Percentiles rank a stretch among this genome's conserved stretches.
phyloP scores from a whole-genome alignment of 2,329 filamentous ascomycete species.

The Lasiodiplodia sp. region DNA sequence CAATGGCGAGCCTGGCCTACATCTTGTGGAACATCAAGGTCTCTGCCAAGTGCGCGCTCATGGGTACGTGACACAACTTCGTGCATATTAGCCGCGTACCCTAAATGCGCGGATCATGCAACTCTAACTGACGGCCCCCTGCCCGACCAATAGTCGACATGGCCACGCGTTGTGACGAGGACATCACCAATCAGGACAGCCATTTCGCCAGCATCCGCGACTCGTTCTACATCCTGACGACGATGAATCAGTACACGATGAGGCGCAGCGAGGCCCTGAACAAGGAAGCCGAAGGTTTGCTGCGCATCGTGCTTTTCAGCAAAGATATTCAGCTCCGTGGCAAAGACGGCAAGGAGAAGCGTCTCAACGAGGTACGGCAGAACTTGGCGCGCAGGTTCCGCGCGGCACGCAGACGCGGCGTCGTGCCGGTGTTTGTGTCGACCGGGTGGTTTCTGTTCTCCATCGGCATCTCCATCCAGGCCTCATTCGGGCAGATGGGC shows the following conservation, averaged over 20 bases:
- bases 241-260: slow-evolving; percentile 56
- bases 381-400: slow-evolving; percentile 51
- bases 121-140: not conserved
- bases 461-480: slow-evolving; percentile 47
- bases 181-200: slow-evolving; percentile 37
- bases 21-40: slow-evolving; percentile 53
- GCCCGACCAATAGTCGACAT: slow-evolving; percentile 42
- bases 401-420: slow-evolving; percentile 50
- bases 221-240: slow-evolving; percentile 54
- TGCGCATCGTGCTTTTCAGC: slow-evolving; percentile 52
- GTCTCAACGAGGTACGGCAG: slow-evolving; percentile 44
- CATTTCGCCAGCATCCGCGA: slow-evolving; percentile 51
- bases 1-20: slow-evolving; percentile 47
- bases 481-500: slow-evolving; percentile 47
- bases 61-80: slow-evolving; percentile 33
- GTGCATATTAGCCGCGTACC: not conserved
- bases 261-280: slow-evolving; percentile 31
- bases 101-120: not conserved
- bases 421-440: slow-evolving; percentile 51
- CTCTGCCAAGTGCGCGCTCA: slow-evolving; percentile 48
- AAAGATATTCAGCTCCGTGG: slow-evolving; percentile 44
- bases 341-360: slow-evolving; percentile 38
- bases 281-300: slow-evolving; percentile 48
- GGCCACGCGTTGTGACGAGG: slow-evolving; percentile 42
- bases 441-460: slow-evolving; percentile 54